Conservation (phyloP, 1,284 basidiomycete species). For the Ustilago xerochloae region DNA sequence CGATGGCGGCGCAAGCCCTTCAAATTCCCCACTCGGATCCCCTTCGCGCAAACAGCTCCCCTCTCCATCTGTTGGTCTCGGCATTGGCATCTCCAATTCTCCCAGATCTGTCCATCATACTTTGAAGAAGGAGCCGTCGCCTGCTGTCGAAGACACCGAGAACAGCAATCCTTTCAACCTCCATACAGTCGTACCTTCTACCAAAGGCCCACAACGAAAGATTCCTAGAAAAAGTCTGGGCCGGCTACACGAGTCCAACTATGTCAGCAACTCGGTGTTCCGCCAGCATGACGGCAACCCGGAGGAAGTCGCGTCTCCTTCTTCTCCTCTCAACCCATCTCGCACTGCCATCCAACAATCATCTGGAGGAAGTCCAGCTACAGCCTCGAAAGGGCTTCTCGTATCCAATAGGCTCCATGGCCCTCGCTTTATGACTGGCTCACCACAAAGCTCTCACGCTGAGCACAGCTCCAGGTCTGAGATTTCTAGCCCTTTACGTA, state of each 20-base stretch:
- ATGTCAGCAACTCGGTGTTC: conserved; percentile 72
- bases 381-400: conserved; percentile 75
- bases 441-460: conserved; percentile 8
- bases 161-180: conserved; percentile 40
- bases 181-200: conserved; percentile 14
- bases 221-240: conserved; percentile 54
- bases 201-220: conserved; percentile 17
- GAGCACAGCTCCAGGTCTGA: not conserved
- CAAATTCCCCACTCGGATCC: conserved; percentile 25
- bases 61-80: conserved; percentile 51
- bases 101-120: conserved; percentile 12
- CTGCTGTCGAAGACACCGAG: conserved; percentile 19
- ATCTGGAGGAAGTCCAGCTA: conserved; percentile 1
- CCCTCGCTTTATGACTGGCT: conserved; percentile 69
- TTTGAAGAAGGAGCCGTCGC: conserved; percentile 4
- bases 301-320: conserved; percentile 38
- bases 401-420: conserved; percentile 84
- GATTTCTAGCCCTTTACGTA: conserved; percentile 9
- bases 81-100: conserved; percentile 49
- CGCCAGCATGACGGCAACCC: conserved; percentile 70
- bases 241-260: conserved; percentile 47
- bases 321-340: conserved; percentile 6
- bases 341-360: conserved; percentile 3
- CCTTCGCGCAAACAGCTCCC: conserved; percentile 10
- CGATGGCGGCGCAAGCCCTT: conserved; percentile 25